Percentiles rank a stretch among this genome's conserved stretches.
Conservation (phyloP, 495 filamentous ascomycete genomes). For the Penicillium cinerascens region DNA sequence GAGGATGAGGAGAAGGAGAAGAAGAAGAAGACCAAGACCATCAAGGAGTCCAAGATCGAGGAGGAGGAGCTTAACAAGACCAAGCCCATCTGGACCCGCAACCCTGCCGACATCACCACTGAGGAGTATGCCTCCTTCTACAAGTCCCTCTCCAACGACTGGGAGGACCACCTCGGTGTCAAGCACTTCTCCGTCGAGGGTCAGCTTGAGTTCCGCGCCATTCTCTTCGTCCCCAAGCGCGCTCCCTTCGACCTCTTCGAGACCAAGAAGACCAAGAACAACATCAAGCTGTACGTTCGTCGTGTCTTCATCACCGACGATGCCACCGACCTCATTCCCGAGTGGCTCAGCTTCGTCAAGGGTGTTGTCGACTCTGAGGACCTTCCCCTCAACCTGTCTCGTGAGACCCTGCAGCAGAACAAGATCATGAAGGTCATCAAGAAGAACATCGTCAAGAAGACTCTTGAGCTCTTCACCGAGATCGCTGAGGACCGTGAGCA, state of each 20-base stretch:
- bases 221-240: slow-evolving; percentile 99
- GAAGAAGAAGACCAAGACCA: slow-evolving; percentile 95
- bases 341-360: slow-evolving; percentile 99
- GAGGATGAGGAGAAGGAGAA: slow-evolving; percentile 80
- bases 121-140: slow-evolving; percentile 99
- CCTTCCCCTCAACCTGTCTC: slow-evolving; percentile 96
- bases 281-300: slow-evolving; percentile 99
- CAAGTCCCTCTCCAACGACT: slow-evolving; percentile 98
- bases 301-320: slow-evolving; percentile 99
- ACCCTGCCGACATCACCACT: slow-evolving; percentile 88
- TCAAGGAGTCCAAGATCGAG: slow-evolving; percentile 98
- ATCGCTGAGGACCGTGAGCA: slow-evolving; percentile 99
- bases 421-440: slow-evolving; percentile 99
- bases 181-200: slow-evolving; percentile 99
- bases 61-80: slow-evolving; percentile 99
- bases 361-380: slow-evolving; percentile 99
- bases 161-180: slow-evolving; percentile 98
- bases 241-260: slow-evolving; percentile 99
- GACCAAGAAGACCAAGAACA: slow-evolving; percentile 99
- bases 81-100: slow-evolving; percentile 99
- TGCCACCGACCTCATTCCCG: slow-evolving; percentile 96
- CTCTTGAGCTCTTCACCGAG: slow-evolving; percentile 96
- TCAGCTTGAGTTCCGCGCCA: slow-evolving; percentile 99
- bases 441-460: slow-evolving; percentile 99
- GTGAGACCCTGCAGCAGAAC: slow-evolving; percentile 99